Conservation (phyloP, 116 monocot genomes). For the Phalaenopsis hybrid region DNA sequence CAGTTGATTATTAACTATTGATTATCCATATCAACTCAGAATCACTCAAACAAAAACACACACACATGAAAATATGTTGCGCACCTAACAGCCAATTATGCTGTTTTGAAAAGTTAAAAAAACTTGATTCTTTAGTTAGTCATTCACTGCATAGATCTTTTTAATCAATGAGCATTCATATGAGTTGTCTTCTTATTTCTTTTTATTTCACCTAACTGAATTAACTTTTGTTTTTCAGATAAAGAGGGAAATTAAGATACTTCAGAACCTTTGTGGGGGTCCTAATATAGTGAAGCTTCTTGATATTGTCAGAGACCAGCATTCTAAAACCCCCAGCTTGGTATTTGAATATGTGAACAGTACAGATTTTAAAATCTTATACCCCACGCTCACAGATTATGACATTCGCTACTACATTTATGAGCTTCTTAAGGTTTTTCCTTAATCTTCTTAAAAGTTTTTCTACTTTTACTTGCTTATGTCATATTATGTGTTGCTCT, state of each 20-base stretch:
- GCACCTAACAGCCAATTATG: not conserved
- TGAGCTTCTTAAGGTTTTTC: conserved; percentile 30
- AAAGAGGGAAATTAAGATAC: conserved; percentile 42
- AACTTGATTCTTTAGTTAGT: not conserved
- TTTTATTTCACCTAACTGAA: not conserved
- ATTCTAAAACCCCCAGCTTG: conserved; percentile 38
- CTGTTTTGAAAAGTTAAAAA: not conserved
- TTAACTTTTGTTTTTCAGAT: conserved; percentile 19
- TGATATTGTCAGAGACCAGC: conserved; percentile 43
- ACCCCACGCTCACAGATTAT: conserved; percentile 31
- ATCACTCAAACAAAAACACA: not conserved
- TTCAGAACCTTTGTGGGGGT: conserved; percentile 41
- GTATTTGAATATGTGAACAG: conserved; percentile 44
- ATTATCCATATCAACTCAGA: not conserved
- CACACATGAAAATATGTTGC: not conserved
- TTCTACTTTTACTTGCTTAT: not conserved
- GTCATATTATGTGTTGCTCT: not conserved
- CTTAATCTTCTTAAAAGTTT: not conserved
- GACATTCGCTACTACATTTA: conserved; percentile 41
- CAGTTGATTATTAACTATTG: not conserved
- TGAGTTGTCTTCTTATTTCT: not conserved
- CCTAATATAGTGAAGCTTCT: conserved; percentile 34
- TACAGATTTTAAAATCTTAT: conserved; percentile 38
- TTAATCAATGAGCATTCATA: not conserved
- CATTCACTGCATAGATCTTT: not conserved